Base-by-base conservation (phyloP, 371 early-diverging fungal species). In the Paraphysoderma sedebokerense region DNA sequence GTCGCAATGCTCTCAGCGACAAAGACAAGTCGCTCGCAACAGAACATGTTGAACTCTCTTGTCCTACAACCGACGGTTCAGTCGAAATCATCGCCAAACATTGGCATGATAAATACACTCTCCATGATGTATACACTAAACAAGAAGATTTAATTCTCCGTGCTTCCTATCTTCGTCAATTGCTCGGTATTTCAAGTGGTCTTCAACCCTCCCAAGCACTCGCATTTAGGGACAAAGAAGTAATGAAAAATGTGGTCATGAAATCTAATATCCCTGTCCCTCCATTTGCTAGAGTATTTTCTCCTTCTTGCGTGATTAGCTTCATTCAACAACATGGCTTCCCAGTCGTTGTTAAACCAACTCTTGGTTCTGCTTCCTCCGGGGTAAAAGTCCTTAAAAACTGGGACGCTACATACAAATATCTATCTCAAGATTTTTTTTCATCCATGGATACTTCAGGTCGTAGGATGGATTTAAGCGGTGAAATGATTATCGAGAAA, bases 141-240 rank as follows among this genome's bases (percentile, higher is more conserved):
- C 60, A 62, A 33, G 66, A 66, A 35, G 66, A 66, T 30, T 38
- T 66, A 11, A 49, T 66, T 19, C 38, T 62, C 5, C 58, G 66
- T 1, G 63, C 60, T 0, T 41, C 66, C 9, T 47, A 52, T 33
- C 24, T 66, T 8, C 56, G 66, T 11, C 24, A 35, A 17, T 20
- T 52, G n/a, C 38, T 62, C 31, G 48, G 48, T 3, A 24, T 60
- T 5, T 27, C 31, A 5, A 37, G 12, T 5, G 55, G 48, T 5
- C 5, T 32, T 22, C 11, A 6, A n/a, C 49, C 44, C 13, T 31
- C 50, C 6, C 37, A 36, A 7, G 61, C 63, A 8, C 11, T 60
- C 3, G 32, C 50, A 13, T 66, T 51, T 48, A 46, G 66, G 19
- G 67, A 67, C 56, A 67, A 64, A 40, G 38, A 48, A 7, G 22